phyloP scores from a whole-genome alignment of 306 rosid species.

The Phaseolus lunatus region DNA sequence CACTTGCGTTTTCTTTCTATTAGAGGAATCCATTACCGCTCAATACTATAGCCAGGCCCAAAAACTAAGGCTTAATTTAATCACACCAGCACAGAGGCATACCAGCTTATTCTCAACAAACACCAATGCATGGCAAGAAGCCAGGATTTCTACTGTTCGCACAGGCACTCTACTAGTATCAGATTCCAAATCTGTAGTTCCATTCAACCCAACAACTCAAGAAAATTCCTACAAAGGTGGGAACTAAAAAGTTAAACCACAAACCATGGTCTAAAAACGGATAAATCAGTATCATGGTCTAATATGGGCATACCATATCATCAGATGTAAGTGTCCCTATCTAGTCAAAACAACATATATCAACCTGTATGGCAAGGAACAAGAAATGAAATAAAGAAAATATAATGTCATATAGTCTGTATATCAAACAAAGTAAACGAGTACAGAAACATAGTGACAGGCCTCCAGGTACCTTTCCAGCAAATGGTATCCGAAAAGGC shows the following conservation, averaged over 20 bases:
- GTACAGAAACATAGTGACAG: constrained; percentile 32
- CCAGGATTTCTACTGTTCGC: constrained; percentile 85
- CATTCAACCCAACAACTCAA: constrained; percentile 82
- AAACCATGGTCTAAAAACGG: constrained; percentile 25
- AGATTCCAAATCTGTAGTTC: constrained; percentile 69
- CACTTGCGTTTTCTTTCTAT: too few species aligned
- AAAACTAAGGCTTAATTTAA: constrained; percentile 27
- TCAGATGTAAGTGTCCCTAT: constrained; percentile 99
- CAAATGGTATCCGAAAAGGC: too few species aligned
- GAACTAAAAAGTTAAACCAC: constrained; percentile 33
- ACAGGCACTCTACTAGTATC: constrained; percentile 70
- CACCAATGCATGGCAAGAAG: constrained; percentile 98
- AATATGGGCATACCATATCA: constrained; percentile 79
- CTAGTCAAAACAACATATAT: constrained; percentile 98
- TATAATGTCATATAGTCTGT: constrained; percentile 24
- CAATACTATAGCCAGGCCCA: constrained; percentile 3
- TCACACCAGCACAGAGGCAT: constrained; percentile 42
- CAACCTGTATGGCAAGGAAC: constrained; percentile 70
- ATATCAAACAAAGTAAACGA: constrained; percentile 21
- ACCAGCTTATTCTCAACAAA: constrained; percentile 98
- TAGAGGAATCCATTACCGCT: too few species aligned
- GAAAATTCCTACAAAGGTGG: constrained; percentile 73
- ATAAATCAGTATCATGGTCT: constrained; percentile 19
- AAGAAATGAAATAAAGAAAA: constrained; percentile 29
- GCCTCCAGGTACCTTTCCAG: constrained; percentile 82